phyloP scores from a whole-genome alignment of 345 rosid genomes.

The Diplotaxis tenuifolia region DNA sequence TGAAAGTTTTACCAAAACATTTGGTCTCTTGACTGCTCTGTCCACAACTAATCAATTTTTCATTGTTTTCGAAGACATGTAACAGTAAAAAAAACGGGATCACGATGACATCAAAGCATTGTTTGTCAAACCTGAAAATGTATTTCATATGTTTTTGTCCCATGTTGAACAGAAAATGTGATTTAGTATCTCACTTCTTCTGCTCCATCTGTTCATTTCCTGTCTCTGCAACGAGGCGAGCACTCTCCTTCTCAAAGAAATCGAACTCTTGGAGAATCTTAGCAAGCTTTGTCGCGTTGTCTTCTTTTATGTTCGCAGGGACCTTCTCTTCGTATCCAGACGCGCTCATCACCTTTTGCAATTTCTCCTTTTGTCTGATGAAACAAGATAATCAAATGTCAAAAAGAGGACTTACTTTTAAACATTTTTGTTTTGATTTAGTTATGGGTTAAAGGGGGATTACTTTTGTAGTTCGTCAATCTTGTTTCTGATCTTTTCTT shows the following conservation, averaged over 20 bases:
- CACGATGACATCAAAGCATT: neutral
- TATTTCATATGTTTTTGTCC: neutral
- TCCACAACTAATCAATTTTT: neutral
- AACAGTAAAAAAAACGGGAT: neutral
- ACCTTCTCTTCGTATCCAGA: neutral
- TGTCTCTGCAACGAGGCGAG: neutral
- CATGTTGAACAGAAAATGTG: neutral
- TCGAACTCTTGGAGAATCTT: neutral
- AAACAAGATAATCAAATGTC: neutral
- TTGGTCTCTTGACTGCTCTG: neutral
- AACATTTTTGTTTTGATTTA: neutral
- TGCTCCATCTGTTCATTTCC: neutral
- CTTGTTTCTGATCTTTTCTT: slow-evolving; percentile 60
- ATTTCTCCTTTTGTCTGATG: neutral
- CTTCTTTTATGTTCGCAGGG: neutral
- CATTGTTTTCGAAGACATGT: neutral
- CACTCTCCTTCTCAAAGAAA: neutral
- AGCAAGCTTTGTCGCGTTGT: neutral
- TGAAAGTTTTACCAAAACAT: neutral
- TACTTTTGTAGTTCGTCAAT: slow-evolving; percentile 46
- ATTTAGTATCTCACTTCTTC: neutral
- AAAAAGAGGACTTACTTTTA: neutral
- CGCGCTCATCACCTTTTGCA: neutral
- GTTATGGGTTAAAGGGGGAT: neutral
- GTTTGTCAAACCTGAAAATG: neutral